Percentiles rank a stretch among this genome's conserved stretches.
Conservation (phyloP, 2,329 filamentous ascomycete species). For the Cryphonectria carpinicola region DNA sequence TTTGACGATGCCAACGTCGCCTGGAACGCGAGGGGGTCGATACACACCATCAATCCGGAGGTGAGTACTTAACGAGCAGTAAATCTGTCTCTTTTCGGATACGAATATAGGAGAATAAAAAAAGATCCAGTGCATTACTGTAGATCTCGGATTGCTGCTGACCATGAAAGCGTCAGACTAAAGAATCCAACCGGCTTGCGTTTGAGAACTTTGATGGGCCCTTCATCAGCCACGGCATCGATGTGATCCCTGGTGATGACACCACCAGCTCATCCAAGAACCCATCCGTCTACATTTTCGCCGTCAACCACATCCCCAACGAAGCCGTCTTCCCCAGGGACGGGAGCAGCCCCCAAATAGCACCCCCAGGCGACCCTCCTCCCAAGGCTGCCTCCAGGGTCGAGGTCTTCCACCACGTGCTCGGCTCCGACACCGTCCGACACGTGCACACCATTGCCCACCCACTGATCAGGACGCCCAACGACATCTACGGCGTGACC, state of each 20-base stretch:
- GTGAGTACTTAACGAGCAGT: conserved; percentile 38
- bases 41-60: conserved; percentile 58
- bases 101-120: too few species aligned
- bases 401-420: conserved; percentile 25
- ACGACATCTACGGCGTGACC: conserved; percentile 24
- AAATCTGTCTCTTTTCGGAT: too few species aligned
- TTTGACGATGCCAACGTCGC: conserved; percentile 46
- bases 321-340: conserved; percentile 22
- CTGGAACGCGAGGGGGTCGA: conserved; percentile 44
- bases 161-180: conserved; percentile 41
- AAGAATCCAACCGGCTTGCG: conserved; percentile 48
- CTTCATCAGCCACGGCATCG: conserved; percentile 64
- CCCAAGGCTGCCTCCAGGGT: conserved; percentile 24
- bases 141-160: neutral
- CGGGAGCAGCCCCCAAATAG: conserved; percentile 8
- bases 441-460: conserved; percentile 25
- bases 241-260: conserved; percentile 56
- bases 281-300: conserved; percentile 60
- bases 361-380: conserved; percentile 5
- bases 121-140: too few species aligned
- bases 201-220: conserved; percentile 56
- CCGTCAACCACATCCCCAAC: conserved; percentile 62
- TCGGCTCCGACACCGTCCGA: conserved; percentile 21
- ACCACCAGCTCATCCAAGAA: conserved; percentile 33
- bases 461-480: conserved; percentile 27